phyloP scores from a whole-genome alignment of 805 yeast species.

The Candida saitoana region DNA sequence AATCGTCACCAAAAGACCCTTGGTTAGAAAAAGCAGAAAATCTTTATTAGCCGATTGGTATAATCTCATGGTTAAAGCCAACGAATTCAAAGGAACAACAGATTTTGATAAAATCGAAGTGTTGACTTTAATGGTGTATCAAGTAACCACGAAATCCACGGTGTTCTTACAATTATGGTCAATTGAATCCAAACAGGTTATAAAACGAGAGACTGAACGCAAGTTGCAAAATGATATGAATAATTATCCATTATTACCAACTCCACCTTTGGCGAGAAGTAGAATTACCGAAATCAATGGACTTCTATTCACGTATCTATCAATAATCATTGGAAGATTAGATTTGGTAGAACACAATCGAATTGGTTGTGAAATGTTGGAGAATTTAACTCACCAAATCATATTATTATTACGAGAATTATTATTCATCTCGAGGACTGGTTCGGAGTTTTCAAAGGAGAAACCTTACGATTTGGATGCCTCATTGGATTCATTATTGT shows the following conservation, averaged over 20 bases:
- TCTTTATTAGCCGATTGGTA: conserved; percentile 77
- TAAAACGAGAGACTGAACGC: conserved; percentile 27
- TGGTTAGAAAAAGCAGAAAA: conserved; percentile 62
- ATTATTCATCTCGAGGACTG: conserved; percentile 53
- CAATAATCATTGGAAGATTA: conserved; percentile 67
- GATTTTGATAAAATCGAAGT: conserved; percentile 56
- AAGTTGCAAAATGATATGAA: conserved; percentile 33
- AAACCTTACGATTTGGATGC: conserved; percentile 42
- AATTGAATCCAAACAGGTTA: conserved; percentile 49
- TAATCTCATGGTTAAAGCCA: conserved; percentile 69
- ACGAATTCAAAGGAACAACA: conserved; percentile 64
- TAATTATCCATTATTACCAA: conserved; percentile 42
- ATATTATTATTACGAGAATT: conserved; percentile 62
- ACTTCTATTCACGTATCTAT: conserved; percentile 56
- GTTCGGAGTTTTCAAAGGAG: conserved; percentile 35
- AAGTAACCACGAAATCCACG: conserved; percentile 62
- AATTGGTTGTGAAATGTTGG: conserved; percentile 64
- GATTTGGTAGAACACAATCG: conserved; percentile 74
- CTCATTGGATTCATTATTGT: conserved; percentile 53
- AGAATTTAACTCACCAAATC: conserved; percentile 63
- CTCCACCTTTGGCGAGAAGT: conserved; percentile 59
- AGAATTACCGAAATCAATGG: conserved; percentile 64
- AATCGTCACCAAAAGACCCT: conserved; percentile 58
- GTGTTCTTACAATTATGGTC: conserved; percentile 72
- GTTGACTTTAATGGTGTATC: conserved; percentile 59